phyloP scores from a whole-genome alignment of 495 filamentous ascomycete species.

The Xylaria venustula region DNA sequence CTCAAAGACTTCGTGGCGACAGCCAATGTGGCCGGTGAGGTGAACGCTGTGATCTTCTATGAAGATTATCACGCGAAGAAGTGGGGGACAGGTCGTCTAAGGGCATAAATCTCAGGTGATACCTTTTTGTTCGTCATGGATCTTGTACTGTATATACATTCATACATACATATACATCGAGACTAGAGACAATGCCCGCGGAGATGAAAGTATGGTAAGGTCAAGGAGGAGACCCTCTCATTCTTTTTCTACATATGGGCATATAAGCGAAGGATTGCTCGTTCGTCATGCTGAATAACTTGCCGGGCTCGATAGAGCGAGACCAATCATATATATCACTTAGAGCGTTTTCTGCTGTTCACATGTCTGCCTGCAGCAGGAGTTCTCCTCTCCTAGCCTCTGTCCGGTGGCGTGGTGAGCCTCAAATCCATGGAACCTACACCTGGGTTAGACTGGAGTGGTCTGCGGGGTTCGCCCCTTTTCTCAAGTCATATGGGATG shows the following conservation, averaged over 20 bases:
- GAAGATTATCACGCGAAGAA: conserved; percentile 42
- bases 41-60: conserved; percentile 63
- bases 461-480: conserved; percentile 4
- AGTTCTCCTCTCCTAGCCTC: background rate
- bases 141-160: conserved; percentile 2
- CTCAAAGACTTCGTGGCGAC: conserved; percentile 52
- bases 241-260: conserved; percentile 7
- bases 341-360: background rate
- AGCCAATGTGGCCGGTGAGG: conserved; percentile 47
- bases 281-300: background rate
- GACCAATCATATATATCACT: background rate
- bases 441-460: background rate
- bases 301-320: background rate
- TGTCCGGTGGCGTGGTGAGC: conserved; percentile 4
- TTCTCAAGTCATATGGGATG: background rate
- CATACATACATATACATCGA: background rate
- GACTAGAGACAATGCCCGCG: background rate
- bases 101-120: background rate
- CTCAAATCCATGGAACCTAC: conserved; percentile 4
- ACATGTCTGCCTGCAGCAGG: conserved; percentile 1
- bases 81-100: background rate
- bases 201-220: background rate
- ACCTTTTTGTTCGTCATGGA: conserved; percentile 2
- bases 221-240: background rate
- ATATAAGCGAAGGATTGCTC: conserved; percentile 3